Base-by-base conservation (phyloP, 257 asterid species). In the Nicotiana tabacum region DNA sequence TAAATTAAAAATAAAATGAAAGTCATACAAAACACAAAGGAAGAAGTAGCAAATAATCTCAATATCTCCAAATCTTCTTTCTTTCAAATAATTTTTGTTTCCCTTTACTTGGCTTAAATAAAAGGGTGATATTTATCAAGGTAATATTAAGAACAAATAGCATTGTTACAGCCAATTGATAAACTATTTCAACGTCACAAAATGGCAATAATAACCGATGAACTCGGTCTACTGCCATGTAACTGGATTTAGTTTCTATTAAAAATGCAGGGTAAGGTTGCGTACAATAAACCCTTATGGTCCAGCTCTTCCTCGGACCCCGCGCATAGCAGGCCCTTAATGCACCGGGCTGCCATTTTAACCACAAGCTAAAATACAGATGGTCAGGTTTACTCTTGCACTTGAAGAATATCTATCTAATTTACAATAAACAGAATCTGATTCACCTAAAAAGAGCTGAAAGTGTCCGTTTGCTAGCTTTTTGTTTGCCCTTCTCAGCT, bases 391-490 rank as follows among this genome's bases (percentile, higher is more conserved):
- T 27, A 27, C 16, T 76, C 64, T 51, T 51, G 65, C 64, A 48
- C 64, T 24, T 74, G 16, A 76, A 76, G 46, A 51, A 48, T 33
- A 76, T 51, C 27, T 33, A 76, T 76, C 43, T 51, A 76, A 65
- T 67, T 62, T 24, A 62, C 77, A 65, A 67, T 43, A 62, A 80
- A 56, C 64, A 30, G 12, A 53, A 39, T 5, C 33, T 6, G 10
- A 15, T 65, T 82, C 87, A 82, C 82, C 66, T 84, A 74, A 87
- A 87, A 29, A 87, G 78, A 72, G 67, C 30, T 30, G 82, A 78
- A 69, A 84, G 85, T 12, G 32, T 62, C 3, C 5, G 10, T 7
- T 37, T 30, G 30, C 84, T 70, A 39, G 53, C 66, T 32, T 51
- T 66, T 13, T 30, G 68, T 77, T 62, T 56, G 7, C 21, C 21